Evolutionary conservation across 345 rosid genomes (phyloP).

Genomic region (Draba incana): DNA sequence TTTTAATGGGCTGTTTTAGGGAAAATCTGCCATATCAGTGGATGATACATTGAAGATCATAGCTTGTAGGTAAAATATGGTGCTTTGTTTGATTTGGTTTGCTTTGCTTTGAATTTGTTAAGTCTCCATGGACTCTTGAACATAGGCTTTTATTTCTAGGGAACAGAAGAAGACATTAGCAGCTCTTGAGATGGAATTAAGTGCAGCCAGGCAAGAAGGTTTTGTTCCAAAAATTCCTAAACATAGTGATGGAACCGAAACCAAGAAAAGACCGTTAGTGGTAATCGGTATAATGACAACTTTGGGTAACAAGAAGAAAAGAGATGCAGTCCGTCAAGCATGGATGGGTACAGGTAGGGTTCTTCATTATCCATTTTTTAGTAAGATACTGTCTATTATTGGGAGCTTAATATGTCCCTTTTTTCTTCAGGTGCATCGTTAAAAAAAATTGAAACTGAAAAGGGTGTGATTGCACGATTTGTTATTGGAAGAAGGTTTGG

Average conservation of each 20-base stretch:
- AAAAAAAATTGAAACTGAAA: constrained; percentile 63
- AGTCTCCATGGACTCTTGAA: constrained; percentile 1
- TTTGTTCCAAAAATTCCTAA: constrained; percentile 49
- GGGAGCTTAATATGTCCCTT: constrained; percentile 5
- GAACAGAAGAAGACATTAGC: constrained; percentile 82
- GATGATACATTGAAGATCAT: constrained; percentile 91
- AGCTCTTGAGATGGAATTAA: constrained; percentile 68
- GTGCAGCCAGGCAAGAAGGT: constrained; percentile 68
- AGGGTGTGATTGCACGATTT: constrained; percentile 77
- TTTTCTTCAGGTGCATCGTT: constrained; percentile 54
- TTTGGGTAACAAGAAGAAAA: constrained; percentile 73
- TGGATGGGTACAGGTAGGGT: constrained; percentile 85
- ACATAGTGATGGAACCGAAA: constrained; percentile 41
- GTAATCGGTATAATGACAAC: constrained; percentile 74
- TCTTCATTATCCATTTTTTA: constrained; percentile 6
- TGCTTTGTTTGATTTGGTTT: neutral
- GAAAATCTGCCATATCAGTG: constrained; percentile 81
- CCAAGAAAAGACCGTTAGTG: constrained; percentile 65
- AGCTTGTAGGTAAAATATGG: constrained; percentile 66
- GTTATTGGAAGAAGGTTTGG: constrained; percentile 91
- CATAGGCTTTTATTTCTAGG: constrained; percentile 47
- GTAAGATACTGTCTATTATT: constrained; percentile 20
- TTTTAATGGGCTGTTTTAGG: constrained; percentile 46
- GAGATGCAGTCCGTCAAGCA: constrained; percentile 87
- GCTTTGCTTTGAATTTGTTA: neutral